Percentiles rank a stretch among this genome's conserved stretches.
phyloP scores from a whole-genome alignment of 2,329 filamentous ascomycete genomes.

The Xylaria hypoxylon region DNA sequence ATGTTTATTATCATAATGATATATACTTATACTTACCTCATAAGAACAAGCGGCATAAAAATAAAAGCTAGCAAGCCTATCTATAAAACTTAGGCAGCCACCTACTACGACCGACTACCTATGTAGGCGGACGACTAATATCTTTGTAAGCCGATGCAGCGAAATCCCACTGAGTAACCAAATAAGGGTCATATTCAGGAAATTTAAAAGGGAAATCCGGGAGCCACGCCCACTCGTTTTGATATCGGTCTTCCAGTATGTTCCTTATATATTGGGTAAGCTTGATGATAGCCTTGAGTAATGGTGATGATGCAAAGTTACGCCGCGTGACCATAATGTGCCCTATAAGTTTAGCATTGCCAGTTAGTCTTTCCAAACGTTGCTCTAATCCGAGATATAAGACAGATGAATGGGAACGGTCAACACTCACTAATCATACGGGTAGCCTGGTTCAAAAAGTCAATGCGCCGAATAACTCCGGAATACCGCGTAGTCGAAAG shows the following conservation, averaged over 20 bases:
- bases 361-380: not conserved
- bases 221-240: not conserved
- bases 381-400: not conserved
- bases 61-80: no score
- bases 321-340: not conserved
- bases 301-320: not conserved
- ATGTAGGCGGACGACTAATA: no score
- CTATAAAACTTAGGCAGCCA: no score
- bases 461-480: not conserved
- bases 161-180: not conserved
- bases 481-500: not conserved
- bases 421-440: not conserved
- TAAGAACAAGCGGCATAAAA: no score
- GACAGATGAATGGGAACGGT: not conserved
- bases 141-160: no score
- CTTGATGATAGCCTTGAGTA: not conserved
- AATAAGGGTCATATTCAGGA: not conserved
- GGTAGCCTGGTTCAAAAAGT: not conserved
- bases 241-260: not conserved
- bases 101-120: no score
- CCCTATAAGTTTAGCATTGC: not conserved
- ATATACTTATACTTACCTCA: no score
- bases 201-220: not conserved
- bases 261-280: no score
- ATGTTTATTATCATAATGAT: no score